Base-by-base conservation (phyloP, 139 green algal genomes). In the Volvox reticuliferus region DNA sequence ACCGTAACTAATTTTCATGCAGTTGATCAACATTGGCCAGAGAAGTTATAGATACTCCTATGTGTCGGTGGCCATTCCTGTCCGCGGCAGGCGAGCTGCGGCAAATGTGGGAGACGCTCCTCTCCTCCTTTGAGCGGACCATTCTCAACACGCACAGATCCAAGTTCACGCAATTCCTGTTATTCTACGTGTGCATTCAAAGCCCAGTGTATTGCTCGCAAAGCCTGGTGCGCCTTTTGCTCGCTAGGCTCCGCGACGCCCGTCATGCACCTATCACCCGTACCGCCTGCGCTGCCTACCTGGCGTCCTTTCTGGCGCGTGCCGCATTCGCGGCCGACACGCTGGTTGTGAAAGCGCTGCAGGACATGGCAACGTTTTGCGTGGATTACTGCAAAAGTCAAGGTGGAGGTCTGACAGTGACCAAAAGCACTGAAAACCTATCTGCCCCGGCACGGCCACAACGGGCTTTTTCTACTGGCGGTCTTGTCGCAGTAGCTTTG, bases 141-240 rank as follows among this genome's bases (percentile, higher is more conserved):
- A 92, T 99, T 75, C 95, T 99, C 22, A 94, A 96, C 69, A 97
- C 96, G 12, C 95, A 98, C 89, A 94, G 97, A 77, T 98, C 95
- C 91, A 99, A 99, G 93, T 99, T 99, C 93, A 97, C 95, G 24
- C 97, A 99, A 95, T 99, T 96, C 92, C 88, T 98, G 35, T 36
- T 99, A 1, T 98, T 96, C 87, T 97, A 95, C 80, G 37, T 94
- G 30, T 87, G 68, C 67, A 18, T 82, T 28, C 80, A 92, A 68
- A 84, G 92, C 21, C 95, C 95, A 16, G 61, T 89, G 73, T 63
- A 81, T 13, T 96, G 94, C 92, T 93, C 88, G 21, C 85, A 71
- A 81, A 82, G 81, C 78, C 95, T 98, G 65, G 44, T 95, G 18
- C 50, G 90, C 12, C 83, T 96, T 30, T 94, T 99, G 17, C 82